phyloP scores from a whole-genome alignment of 2,329 filamentous ascomycete species.

The Gliomastix tumulicola region DNA sequence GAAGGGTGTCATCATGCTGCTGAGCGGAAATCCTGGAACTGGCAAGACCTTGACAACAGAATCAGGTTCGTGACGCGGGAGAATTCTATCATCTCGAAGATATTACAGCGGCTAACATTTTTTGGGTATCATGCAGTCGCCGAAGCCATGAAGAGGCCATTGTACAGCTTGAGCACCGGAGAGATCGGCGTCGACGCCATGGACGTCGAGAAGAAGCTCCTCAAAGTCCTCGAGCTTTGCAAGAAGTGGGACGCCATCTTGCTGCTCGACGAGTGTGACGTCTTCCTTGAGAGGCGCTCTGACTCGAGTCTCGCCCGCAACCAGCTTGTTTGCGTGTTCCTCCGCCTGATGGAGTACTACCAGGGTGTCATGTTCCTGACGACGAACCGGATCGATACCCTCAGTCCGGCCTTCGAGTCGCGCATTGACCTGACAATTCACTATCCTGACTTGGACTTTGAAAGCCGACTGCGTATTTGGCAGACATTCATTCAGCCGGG shows the following conservation, averaged over 20 bases:
- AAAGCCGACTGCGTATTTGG: background rate
- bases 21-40: constrained; percentile 44
- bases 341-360: constrained; percentile 45
- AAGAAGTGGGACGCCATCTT: constrained; percentile 43
- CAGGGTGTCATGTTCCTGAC: constrained; percentile 42
- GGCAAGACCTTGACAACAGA: constrained; percentile 52
- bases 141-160: constrained; percentile 40
- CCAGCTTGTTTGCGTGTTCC: constrained; percentile 39
- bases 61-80: no score
- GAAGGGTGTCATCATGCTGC: constrained; percentile 36
- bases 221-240: constrained; percentile 39
- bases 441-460: constrained; percentile 26
- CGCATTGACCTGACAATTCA: constrained; percentile 42
- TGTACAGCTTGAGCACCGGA: constrained; percentile 36
- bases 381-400: constrained; percentile 38
- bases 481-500: background rate
- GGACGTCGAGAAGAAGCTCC: constrained; percentile 32
- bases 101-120: no score
- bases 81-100: no score
- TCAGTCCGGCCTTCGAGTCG: constrained; percentile 39
- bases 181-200: constrained; percentile 32
- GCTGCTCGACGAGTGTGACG: constrained; percentile 52
- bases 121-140: no score
- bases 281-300: constrained; percentile 49
- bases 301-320: constrained; percentile 35